Base-by-base conservation (phyloP, 2,329 filamentous ascomycete genomes). In the Fusarium temperatum region DNA sequence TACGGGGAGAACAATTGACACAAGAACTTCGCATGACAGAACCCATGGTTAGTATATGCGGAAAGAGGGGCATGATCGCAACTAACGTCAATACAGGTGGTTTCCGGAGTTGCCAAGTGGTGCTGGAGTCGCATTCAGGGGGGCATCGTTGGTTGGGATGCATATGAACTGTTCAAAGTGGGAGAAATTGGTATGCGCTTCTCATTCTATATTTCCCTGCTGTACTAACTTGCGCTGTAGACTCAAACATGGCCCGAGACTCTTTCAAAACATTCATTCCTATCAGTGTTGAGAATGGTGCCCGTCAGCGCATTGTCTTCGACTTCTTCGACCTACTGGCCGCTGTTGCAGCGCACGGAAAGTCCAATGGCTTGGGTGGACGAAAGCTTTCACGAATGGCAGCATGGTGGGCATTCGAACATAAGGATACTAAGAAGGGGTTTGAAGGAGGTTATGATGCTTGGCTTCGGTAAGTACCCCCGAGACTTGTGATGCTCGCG, bases 401-500 rank as follows among this genome's bases (percentile, higher is more conserved):
- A 45, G 95, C 95, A 51, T 99, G 96, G 96, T 99, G 96, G 96
- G 95, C 96, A 2, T 99, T 99, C 81, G 96, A 98, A 79, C 94
- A 97, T 75, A 89, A 87, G 53, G 95, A 98, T 80, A 91, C 91
- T 12, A 93, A 93, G 47, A 96, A 93, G 80, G 96, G 96, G 22
- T 99, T 99, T 77, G 96, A 98, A 76, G 94, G 94, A 45, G 95
- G 96, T 62, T 99, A 99, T 83, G 94, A 93, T 80, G 90, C 90
- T 50, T 99, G 96, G 95, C 87, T 92, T 76, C 91, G 86, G 93
- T 95, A 85, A 83, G 89, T 67, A 38, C 17, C 15, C 39, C 22
- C 54, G 39, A 66, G 41, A 48, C 13, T 32, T 39, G 30, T 50
- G 47, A 59, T 75, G 42, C 71, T 45, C 45, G 20, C 24, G 41